Evolutionary conservation across 768 basidiomycete species (phyloP).

Genomic region (Cystobasidium ongulense): DNA sequence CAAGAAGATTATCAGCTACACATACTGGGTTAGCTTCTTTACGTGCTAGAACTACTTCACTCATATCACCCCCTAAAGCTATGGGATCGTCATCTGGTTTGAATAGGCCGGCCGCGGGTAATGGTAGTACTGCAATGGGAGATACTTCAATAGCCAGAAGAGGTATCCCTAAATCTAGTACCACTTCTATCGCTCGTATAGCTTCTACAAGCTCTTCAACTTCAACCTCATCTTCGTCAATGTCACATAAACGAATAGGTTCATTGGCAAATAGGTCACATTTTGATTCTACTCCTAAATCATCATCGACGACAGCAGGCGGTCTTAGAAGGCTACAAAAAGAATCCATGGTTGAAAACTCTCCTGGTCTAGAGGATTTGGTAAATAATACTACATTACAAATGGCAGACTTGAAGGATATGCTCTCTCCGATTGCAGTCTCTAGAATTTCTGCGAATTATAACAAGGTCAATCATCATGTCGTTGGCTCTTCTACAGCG

Average conservation of each 20-base stretch:
- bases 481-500: too few relatives aligned
- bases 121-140: not conserved
- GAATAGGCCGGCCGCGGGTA: not conserved
- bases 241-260: not conserved
- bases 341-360: not conserved
- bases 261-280: not conserved
- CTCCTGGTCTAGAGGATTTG: conserved; percentile 2
- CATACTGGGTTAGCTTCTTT: not conserved
- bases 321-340: not conserved
- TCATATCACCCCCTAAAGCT: conserved; percentile 11
- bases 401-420: conserved; percentile 13
- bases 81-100: not conserved
- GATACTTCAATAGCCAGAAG: not conserved
- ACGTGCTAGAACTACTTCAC: not conserved
- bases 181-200: conserved; percentile 1
- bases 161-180: conserved; percentile 2
- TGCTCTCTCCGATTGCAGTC: not conserved
- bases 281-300: not conserved
- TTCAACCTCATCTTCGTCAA: not conserved
- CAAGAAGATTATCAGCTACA: not conserved
- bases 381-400: conserved; percentile 7
- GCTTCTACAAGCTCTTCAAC: not conserved
- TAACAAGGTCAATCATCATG: not conserved
- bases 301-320: not conserved
- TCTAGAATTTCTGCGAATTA: not conserved